These are phyloP conservation scores for Cladosporium sphaerospermum DNA, from an alignment of 2,329 filamentous ascomycete species.

Conservation along the genomic window DNA sequence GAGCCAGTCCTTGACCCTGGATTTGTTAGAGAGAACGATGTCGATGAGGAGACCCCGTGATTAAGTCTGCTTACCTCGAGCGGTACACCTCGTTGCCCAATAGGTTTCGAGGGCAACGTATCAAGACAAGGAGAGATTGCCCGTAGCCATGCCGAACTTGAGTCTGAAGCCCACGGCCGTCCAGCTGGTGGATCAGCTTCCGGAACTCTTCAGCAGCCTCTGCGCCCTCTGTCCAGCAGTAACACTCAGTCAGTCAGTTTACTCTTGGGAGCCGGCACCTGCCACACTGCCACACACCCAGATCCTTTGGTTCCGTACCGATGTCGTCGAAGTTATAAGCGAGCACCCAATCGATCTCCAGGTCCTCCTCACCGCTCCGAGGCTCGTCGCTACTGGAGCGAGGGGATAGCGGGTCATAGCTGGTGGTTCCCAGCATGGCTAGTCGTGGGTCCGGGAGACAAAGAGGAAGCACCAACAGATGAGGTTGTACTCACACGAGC, in stretches of 20 bases:
- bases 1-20: conserved; percentile 9
- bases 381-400: conserved; percentile 9
- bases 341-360: conserved; percentile 11
- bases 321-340: conserved; percentile 10
- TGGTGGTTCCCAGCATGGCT: not conserved
- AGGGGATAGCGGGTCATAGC: conserved; percentile 1
- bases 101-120: conserved; percentile 6
- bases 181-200: conserved; percentile 3
- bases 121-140: conserved; percentile 7
- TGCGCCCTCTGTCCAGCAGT: not conserved
- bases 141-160: conserved; percentile 7
- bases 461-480: not conserved
- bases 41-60: not conserved
- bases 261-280: not conserved
- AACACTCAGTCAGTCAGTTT: not conserved
- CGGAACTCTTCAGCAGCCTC: conserved; percentile 6
- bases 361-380: conserved; percentile 5
- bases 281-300: conserved; percentile 10
- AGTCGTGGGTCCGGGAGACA: not conserved
- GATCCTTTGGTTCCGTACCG: conserved; percentile 4
- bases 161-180: conserved; percentile 4
- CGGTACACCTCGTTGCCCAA: conserved; percentile 6
- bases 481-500: not conserved
- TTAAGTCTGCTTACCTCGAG: not conserved
- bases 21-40: not conserved